Base-by-base conservation (phyloP, 768 basidiomycete species). In the Psilocybe tampanensis region DNA sequence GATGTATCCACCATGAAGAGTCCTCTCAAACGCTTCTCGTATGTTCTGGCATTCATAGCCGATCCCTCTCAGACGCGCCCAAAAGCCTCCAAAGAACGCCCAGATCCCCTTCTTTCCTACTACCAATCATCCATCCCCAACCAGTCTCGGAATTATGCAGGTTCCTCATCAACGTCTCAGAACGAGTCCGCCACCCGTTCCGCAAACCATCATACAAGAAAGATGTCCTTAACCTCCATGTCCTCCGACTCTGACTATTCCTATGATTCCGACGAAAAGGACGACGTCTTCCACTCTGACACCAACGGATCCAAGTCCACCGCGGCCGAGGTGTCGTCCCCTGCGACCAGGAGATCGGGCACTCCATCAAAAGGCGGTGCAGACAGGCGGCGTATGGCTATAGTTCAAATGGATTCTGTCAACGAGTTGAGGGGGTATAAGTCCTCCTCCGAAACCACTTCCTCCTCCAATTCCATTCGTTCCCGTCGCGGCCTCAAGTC, bases 361-460 rank as follows among this genome's bases (percentile, higher is more conserved):
- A 70, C 76, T 17, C 84, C 81, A 18, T 82, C 87, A 0, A 79
- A 83, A 66, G 85, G 84, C 57, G 80, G 82, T 62, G 73, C 80
- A 51, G 88, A 89, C 72, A 81, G 87, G 64, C 78, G 89, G 48
- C 77, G 86, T 56, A 73, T 89, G 48, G 86, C 86, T 43, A 84
- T 90, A 59, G 82, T 90, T 36, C 78, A 88, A 70, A 76, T 85
- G 78, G 81, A 83, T 69, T 54, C 74, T 36, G 63, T 72, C 39
- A 59, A 60, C 49, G 70, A 78, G n/a, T n/a, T n/a, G 49, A 59
- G 47, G 39, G 42, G 52, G 42, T 63, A 13, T 65, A 67, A 44
- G 64, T 66, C 60, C 70, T 63, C 58, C 52, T 71, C 70, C 18
- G 66, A 61, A 15, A 44, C 54, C 17, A 56, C 68, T 9, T 67